Evolutionary conservation across 495 filamentous ascomycete genomes (phyloP).

Genomic region (Penicillium coprophilum): DNA sequence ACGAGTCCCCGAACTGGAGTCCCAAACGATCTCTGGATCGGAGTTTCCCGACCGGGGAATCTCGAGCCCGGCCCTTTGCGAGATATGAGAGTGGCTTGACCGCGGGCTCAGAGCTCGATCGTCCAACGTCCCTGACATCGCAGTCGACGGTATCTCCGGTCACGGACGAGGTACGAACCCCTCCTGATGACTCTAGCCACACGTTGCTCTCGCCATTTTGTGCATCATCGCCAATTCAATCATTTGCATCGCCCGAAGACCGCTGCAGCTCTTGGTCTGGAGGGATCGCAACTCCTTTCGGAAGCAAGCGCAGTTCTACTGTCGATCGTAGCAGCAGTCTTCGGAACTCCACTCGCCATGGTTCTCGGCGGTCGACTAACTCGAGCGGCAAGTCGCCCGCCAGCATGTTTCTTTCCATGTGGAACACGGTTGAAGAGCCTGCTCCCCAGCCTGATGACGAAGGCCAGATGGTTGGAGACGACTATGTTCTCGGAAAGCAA

Average conservation of each 20-base stretch:
- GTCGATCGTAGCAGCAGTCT: slow-evolving; percentile 42
- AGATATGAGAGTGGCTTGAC: slow-evolving; percentile 28
- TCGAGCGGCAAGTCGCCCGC: slow-evolving; percentile 55
- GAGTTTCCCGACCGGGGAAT: slow-evolving; percentile 30
- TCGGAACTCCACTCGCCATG: slow-evolving; percentile 38
- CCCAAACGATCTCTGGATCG: slow-evolving; percentile 25
- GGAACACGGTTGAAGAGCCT: slow-evolving; percentile 46
- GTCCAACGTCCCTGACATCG: slow-evolving; percentile 60
- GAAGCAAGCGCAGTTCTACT: slow-evolving; percentile 44
- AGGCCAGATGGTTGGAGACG: slow-evolving; percentile 69
- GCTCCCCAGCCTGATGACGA: slow-evolving; percentile 61
- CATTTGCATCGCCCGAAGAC: slow-evolving; percentile 48
- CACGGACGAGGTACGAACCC: slow-evolving; percentile 53
- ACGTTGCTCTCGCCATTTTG: slow-evolving; percentile 55
- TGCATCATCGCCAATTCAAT: slow-evolving; percentile 43
- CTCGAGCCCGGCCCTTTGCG: slow-evolving; percentile 25
- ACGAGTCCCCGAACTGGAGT: slow-evolving; percentile 25
- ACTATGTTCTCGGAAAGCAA: slow-evolving; percentile 71
- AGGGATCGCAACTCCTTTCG: slow-evolving; percentile 41
- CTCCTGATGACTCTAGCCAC: slow-evolving; percentile 47
- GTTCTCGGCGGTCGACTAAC: slow-evolving; percentile 47
- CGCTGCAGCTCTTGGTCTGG: slow-evolving; percentile 49
- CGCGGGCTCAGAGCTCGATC: slow-evolving; percentile 34
- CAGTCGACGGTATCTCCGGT: slow-evolving; percentile 55
- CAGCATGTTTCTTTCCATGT: slow-evolving; percentile 60